Evolutionary conservation across 176 grass and related monocot genomes (phyloP), one percentile per base, ranked within the genome.

Genomic region (Calamus simplicifolius): DNA sequence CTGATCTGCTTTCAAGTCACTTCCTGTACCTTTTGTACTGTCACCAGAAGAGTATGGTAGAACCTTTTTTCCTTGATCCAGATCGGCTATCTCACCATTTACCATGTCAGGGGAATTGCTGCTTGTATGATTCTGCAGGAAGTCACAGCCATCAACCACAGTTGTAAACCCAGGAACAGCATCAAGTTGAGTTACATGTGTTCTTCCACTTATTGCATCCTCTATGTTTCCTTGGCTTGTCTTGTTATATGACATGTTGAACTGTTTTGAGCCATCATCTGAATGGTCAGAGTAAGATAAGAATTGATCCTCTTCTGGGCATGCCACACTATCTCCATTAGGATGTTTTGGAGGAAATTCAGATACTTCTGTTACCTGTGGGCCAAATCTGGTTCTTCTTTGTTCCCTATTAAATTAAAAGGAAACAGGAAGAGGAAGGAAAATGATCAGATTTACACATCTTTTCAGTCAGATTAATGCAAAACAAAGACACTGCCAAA

Each of bases 221-320:
- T 79, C 74, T 58, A 54, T 68, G 50, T 35, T 73, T 69, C 56
- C 70, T 60, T 62, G 51, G 29, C 48, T 70, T 18, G 16, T 27
- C 70, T 83, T 92, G 73, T 78, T 92, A 79, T 88, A 87, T 51
- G 75, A 85, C 77, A 82, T 74, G 57, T 73, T 92, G 67, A 88
- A 82, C 25, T 69, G 73, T 17, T 75, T 76, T 29, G 63, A 19
- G 10, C 50, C 72, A 63, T 57, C 76, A 62, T 80, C 64, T 57
- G 73, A 81, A 71, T 50, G 54, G 51, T 76, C 77, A 67, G 81
- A 82, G n/a, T 77, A 67, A 51, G 75, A 73, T 71, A 74, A 82
- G 27, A 72, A 65, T 38, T 75, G 48, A 54, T 85, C 83, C 4
- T 70, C 77, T 30, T 85, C 78, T 71, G 70, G 71, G 38, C 72